Conservation (phyloP, 306 rosid genomes). For the Begonia peltatifolia region DNA sequence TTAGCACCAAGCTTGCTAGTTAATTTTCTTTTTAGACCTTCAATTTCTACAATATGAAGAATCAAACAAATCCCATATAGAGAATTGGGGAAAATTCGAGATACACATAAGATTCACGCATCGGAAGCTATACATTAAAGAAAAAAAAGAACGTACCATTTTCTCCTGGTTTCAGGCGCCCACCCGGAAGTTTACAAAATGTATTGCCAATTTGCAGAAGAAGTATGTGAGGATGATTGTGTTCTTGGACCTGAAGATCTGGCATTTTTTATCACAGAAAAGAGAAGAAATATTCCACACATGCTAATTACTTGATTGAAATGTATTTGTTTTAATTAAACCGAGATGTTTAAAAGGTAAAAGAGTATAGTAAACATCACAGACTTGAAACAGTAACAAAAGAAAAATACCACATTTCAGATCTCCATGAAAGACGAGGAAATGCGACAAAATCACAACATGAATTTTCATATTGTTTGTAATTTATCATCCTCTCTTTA, state of each 20-base stretch:
- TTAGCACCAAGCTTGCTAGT: constrained; percentile 98
- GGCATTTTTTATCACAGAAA: constrained; percentile 4
- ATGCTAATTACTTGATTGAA: not conserved
- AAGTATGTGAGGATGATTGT: constrained; percentile 96
- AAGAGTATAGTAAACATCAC: too few species aligned
- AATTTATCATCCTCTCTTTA: too few species aligned
- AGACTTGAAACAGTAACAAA: too few species aligned
- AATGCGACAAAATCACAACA: too few species aligned
- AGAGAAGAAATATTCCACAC: constrained; percentile 1
- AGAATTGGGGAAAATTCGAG: too few species aligned
- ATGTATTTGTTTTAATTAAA: not conserved
- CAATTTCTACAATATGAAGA: constrained; percentile 37
- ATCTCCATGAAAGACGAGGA: too few species aligned
- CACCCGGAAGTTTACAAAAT: constrained; percentile 98
- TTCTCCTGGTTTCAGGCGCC: constrained; percentile 97
- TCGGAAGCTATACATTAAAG: not conserved
- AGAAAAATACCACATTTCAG: too few species aligned
- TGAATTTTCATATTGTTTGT: too few species aligned
- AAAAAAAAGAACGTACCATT: constrained; percentile 40
- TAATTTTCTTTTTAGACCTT: constrained; percentile 88
- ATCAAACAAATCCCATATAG: not conserved
- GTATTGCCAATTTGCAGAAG: constrained; percentile 97
- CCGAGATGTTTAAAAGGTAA: not conserved
- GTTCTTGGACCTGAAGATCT: constrained; percentile 85
- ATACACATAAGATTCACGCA: too few species aligned